Percentiles rank a stretch among this genome's conserved stretches.
Conservation (phyloP, 306 rosid genomes). For the Purshia tridentata region DNA sequence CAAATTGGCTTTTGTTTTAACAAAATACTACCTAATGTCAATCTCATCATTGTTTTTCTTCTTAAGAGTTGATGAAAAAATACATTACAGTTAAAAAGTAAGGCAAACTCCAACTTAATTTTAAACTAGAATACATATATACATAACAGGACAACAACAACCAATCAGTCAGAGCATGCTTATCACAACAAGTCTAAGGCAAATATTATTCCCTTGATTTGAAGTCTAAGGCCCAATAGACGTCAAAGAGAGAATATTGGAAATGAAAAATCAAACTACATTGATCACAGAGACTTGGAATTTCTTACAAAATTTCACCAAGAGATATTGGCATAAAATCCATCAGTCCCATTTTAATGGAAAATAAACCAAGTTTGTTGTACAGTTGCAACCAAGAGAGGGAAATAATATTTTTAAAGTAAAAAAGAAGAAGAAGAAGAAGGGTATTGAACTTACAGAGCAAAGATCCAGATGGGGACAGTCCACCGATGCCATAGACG, state of each 20-base stretch:
- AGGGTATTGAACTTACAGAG: no score
- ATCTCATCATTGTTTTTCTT: not conserved
- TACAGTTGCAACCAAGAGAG: not conserved
- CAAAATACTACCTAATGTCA: not conserved
- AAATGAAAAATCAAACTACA: not conserved
- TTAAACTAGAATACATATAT: not conserved
- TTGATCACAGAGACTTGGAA: slow-evolving; percentile 1
- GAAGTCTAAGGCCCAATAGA: slow-evolving; percentile 4
- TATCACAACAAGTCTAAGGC: not conserved
- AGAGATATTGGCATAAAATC: not conserved
- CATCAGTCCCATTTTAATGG: not conserved
- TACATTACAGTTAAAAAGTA: not conserved
- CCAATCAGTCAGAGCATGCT: not conserved
- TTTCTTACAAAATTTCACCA: not conserved
- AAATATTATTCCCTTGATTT: not conserved
- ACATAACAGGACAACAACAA: not conserved
- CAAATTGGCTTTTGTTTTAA: not conserved
- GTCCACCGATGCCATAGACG: no score
- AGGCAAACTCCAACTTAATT: not conserved
- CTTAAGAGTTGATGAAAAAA: not conserved
- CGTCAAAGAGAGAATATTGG: not conserved
- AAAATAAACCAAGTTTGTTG: not conserved
- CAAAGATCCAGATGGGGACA: no score
- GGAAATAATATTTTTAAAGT: not conserved
- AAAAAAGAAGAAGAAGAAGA: not conserved